Evolutionary conservation across 495 filamentous ascomycete genomes (phyloP).

Genomic region (Staphylotrichum tortipilum): DNA sequence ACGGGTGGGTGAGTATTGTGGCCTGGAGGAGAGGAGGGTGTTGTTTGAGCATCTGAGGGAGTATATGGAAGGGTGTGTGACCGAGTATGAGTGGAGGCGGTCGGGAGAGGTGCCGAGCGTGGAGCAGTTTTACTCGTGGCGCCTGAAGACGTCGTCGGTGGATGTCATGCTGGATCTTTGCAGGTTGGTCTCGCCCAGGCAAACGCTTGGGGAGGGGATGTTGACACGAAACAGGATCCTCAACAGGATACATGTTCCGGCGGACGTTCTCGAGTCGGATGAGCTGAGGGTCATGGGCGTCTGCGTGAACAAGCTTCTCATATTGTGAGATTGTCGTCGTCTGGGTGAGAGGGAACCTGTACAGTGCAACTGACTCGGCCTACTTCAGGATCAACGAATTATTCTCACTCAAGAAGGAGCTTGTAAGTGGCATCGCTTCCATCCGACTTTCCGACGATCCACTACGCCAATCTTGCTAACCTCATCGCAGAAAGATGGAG

Average conservation of each 20-base stretch:
- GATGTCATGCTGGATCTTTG: constrained; percentile 7
- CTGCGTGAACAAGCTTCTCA: constrained; percentile 6
- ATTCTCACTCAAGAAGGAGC: constrained; percentile 17
- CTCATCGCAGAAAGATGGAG: constrained; percentile 3
- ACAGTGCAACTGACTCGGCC: neutral
- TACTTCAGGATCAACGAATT: constrained; percentile 12
- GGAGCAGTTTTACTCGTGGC: constrained; percentile 7
- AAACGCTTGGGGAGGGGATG: neutral
- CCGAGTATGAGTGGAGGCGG: constrained; percentile 5
- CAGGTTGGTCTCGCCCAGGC: neutral
- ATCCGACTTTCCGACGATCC: too few relatives aligned
- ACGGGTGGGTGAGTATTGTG: neutral
- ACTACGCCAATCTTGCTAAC: neutral
- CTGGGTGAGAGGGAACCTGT: neutral
- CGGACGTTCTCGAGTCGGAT: neutral
- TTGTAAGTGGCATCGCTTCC: constrained; percentile 4
- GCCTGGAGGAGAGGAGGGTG: neutral
- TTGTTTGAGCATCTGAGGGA: neutral
- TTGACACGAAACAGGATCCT: constrained; percentile 2
- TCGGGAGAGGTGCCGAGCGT: constrained; percentile 5
- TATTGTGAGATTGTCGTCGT: constrained; percentile 6
- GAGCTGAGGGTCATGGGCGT: neutral
- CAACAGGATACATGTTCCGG: neutral
- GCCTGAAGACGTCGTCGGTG: constrained; percentile 9
- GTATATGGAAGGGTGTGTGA: constrained; percentile 13